A percentile compares a stretch with the other conserved stretches of the same genome.
Conservation (phyloP, 768 basidiomycete species). For the Pholiota microspora region DNA sequence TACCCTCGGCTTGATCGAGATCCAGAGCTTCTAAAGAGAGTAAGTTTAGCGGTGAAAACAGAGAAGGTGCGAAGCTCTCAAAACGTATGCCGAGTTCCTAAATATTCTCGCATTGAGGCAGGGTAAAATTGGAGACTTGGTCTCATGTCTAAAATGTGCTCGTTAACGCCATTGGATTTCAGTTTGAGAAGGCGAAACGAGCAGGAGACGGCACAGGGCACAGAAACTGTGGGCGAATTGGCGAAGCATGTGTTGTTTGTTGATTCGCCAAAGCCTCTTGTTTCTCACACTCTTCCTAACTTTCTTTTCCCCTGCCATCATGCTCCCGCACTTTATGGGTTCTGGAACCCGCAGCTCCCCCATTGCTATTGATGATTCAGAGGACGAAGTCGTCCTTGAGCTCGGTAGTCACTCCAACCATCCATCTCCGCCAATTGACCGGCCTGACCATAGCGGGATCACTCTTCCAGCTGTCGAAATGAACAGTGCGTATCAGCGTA, state of each 20-base stretch:
- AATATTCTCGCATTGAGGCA: too few species aligned
- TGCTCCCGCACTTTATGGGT: conserved; percentile 19
- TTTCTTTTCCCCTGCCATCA: conserved; percentile 10
- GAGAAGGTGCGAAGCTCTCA: too few species aligned
- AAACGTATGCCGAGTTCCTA: too few species aligned
- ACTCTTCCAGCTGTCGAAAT: not conserved
- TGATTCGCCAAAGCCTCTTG: not conserved
- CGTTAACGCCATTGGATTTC: too few species aligned
- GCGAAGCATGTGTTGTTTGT: conserved; percentile 6
- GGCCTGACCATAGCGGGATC: conserved; percentile 3
- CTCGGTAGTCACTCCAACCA: conserved; percentile 18
- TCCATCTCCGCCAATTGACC: conserved; percentile 5
- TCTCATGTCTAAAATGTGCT: too few species aligned
- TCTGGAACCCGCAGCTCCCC: conserved; percentile 34
- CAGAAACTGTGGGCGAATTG: too few species aligned
- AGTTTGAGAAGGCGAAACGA: too few species aligned
- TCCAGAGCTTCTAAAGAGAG: too few species aligned
- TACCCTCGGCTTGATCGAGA: too few species aligned
- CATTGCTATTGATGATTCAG: conserved; percentile 39
- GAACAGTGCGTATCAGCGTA: conserved; percentile 6
- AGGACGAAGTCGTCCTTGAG: conserved; percentile 35
- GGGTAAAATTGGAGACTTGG: too few species aligned
- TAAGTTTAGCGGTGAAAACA: too few species aligned
- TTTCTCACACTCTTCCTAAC: conserved; percentile 6
- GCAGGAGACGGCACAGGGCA: too few species aligned